A percentile compares a stretch with the other conserved stretches of the same genome.
These are phyloP conservation scores for Cudoniella acicularis DNA, from an alignment of 495 filamentous ascomycete species.

Conservation along the genomic window DNA sequence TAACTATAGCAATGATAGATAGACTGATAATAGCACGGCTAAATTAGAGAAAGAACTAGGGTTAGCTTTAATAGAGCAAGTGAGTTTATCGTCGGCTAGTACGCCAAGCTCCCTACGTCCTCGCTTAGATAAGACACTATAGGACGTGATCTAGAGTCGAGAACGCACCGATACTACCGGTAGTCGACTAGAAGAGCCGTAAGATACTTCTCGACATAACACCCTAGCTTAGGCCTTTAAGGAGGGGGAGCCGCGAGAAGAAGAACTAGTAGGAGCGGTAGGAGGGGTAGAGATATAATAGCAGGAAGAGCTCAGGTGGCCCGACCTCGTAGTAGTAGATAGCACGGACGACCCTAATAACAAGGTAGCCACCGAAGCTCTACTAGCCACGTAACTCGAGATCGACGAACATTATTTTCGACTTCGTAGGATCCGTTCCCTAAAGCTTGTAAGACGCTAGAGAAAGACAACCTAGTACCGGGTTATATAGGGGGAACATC, in stretches of 20 bases:
- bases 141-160: conserved; percentile 11
- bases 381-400: too few relatives aligned
- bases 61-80: conserved; percentile 17
- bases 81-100: conserved; percentile 4
- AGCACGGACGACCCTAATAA: too few relatives aligned
- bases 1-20: conserved; percentile 16
- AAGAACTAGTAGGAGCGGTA: conserved; percentile 1
- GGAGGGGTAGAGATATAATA: background rate
- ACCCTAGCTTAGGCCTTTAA: conserved; percentile 12
- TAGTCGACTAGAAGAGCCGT: conserved; percentile 12
- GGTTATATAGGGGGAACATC: too few relatives aligned
- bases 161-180: conserved; percentile 1
- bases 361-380: too few relatives aligned
- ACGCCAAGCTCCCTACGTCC: conserved; percentile 7
- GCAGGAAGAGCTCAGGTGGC: background rate
- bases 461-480: too few relatives aligned
- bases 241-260: conserved; percentile 4
- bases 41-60: conserved; percentile 16
- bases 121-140: conserved; percentile 3
- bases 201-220: conserved; percentile 9
- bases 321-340: too few relatives aligned
- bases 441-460: too few relatives aligned
- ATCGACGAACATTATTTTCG: too few relatives aligned
- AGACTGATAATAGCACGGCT: conserved; percentile 16
- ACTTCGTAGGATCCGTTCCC: too few relatives aligned